These are phyloP conservation scores for Leishmania tropica DNA, from an alignment of 208 protist genomes.

Conservation along the genomic window DNA sequence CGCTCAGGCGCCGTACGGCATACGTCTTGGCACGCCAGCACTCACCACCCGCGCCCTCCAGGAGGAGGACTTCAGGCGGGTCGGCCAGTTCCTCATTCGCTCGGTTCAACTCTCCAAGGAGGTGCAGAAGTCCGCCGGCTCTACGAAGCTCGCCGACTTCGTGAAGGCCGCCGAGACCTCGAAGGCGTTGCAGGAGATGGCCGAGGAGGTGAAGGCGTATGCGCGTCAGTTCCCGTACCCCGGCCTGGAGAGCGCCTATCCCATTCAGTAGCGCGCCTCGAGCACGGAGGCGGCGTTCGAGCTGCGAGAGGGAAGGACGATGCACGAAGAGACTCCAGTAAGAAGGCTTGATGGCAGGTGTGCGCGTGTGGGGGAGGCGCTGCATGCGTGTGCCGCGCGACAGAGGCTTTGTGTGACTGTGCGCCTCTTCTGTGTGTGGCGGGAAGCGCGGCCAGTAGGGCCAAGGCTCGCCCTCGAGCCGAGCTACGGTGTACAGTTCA, in stretches of 20 bases:
- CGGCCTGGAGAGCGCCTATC: constrained; percentile 62
- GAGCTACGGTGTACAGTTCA: not conserved
- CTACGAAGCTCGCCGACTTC: constrained; percentile 84
- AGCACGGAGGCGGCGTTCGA: not conserved
- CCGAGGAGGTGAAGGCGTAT: constrained; percentile 83
- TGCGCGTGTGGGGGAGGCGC: not conserved
- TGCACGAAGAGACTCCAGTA: too few species aligned
- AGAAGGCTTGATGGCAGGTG: not conserved
- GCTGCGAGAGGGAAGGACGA: not conserved
- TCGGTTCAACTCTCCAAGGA: constrained; percentile 81
- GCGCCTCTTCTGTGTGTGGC: not conserved
- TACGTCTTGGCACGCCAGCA: constrained; percentile 96
- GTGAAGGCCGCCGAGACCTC: constrained; percentile 52
- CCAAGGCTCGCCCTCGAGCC: not conserved
- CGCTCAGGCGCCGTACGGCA: constrained; percentile 93
- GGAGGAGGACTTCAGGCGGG: constrained; percentile 90
- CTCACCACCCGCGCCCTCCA: constrained; percentile 95
- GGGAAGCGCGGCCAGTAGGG: not conserved
- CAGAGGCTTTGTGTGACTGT: not conserved
- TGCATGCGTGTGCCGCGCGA: not conserved
- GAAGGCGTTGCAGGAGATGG: constrained; percentile 53
- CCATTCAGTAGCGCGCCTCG: constrained; percentile 16
- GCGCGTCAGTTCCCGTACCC: constrained; percentile 86
- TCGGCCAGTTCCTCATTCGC: constrained; percentile 92
- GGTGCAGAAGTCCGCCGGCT: constrained; percentile 64